Conservation (phyloP, 108 stramenopile genomes). For the Pseudonitzschia multiseries region DNA sequence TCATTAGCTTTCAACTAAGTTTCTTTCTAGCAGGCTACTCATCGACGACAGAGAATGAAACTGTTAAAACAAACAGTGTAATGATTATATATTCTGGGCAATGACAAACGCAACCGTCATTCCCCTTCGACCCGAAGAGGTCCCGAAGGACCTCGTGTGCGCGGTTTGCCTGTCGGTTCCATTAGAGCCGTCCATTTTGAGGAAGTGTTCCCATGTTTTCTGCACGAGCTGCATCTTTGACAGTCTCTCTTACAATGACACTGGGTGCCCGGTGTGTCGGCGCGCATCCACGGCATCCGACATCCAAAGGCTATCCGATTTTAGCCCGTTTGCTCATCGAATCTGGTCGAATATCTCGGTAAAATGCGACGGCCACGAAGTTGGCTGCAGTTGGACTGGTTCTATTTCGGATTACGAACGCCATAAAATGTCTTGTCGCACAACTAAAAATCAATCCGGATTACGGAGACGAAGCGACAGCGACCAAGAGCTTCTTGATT, state of each 20-base stretch:
- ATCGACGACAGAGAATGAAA: no score
- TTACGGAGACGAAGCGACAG: not conserved
- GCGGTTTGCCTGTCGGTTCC: constrained; percentile 34
- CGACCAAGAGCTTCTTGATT: constrained; percentile 2
- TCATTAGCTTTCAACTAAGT: no score
- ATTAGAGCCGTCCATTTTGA: constrained; percentile 10
- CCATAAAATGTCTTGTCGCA: constrained; percentile 9
- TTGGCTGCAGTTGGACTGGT: constrained; percentile 26
- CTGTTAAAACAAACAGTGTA: no score
- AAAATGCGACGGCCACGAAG: constrained; percentile 27
- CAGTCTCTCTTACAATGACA: constrained; percentile 4
- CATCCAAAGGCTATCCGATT: not conserved
- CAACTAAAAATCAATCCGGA: not conserved
- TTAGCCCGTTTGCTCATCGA: constrained; percentile 15
- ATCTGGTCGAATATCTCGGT: constrained; percentile 28
- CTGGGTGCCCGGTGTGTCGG: constrained; percentile 15
- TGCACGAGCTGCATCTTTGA: constrained; percentile 18
- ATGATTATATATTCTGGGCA: not conserved
- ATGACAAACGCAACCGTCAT: not conserved
- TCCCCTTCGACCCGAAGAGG: constrained; percentile 9
- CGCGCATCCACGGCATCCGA: not conserved
- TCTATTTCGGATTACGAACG: constrained; percentile 17
- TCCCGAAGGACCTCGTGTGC: constrained; percentile 28
- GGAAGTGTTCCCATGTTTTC: constrained; percentile 28
- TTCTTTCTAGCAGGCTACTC: no score